These are phyloP conservation scores for Saturnispora dispora DNA, from an alignment of 805 yeast genomes.

Conservation along the genomic window DNA sequence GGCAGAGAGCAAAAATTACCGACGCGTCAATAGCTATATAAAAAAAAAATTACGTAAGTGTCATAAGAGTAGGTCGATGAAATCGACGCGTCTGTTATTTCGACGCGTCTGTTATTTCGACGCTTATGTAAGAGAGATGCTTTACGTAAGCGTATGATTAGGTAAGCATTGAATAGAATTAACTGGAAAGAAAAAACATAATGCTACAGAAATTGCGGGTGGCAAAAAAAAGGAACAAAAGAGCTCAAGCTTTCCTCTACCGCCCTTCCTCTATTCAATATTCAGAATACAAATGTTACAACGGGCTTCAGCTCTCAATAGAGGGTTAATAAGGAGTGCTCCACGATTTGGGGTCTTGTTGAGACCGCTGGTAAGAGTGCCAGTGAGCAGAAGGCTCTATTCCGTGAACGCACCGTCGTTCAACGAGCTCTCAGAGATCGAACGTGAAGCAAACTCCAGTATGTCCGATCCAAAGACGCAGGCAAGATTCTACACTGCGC, in stretches of 20 bases:
- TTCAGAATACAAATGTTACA: neutral
- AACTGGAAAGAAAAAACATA: neutral
- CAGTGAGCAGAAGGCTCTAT: conserved; percentile 4
- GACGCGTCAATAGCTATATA: neutral
- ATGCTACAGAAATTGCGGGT: neutral
- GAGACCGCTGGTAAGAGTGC: neutral
- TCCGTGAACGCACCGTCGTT: conserved; percentile 15
- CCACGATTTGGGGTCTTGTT: neutral
- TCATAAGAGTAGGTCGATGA: neutral
- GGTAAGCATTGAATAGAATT: neutral
- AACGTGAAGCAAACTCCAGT: conserved; percentile 78
- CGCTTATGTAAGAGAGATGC: neutral
- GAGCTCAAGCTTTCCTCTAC: neutral
- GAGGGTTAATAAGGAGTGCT: neutral
- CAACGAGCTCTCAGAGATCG: conserved; percentile 48
- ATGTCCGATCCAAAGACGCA: conserved; percentile 62
- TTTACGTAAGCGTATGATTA: neutral
- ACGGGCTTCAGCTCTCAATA: neutral
- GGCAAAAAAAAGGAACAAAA: neutral
- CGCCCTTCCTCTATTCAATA: neutral
- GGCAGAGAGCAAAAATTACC: neutral
- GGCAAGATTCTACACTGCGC: conserved; percentile 70
- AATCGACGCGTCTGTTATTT: neutral
- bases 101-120: neutral
- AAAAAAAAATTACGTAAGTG: neutral